phyloP scores from a whole-genome alignment of 768 basidiomycete species.

The Podaxis sp. region DNA sequence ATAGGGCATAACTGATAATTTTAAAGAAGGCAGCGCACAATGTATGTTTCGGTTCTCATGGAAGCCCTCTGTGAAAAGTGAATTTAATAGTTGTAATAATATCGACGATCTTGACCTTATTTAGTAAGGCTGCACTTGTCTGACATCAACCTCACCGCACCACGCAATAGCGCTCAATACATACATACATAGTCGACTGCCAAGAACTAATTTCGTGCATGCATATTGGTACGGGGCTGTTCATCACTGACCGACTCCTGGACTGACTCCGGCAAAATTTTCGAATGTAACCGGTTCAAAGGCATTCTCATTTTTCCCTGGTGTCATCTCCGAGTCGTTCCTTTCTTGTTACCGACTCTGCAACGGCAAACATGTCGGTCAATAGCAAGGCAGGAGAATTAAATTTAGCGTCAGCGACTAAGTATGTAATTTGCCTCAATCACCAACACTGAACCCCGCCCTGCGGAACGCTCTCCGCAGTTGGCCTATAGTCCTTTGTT shows the following conservation, averaged over 20 bases:
- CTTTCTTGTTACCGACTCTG: neutral
- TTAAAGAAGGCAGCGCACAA: neutral
- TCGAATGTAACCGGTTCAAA: neutral
- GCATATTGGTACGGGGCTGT: neutral
- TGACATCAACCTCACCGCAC: neutral
- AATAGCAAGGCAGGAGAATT: neutral
- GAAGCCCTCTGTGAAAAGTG: neutral
- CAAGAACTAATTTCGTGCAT: neutral
- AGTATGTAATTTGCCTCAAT: constrained; percentile 1
- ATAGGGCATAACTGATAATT: neutral
- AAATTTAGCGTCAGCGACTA: constrained; percentile 3
- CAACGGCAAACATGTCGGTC: neutral
- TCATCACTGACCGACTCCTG: neutral
- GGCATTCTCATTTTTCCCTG: neutral
- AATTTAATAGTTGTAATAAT: neutral
- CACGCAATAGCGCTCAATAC: neutral
- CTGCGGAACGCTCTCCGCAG: constrained; percentile 61
- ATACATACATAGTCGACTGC: neutral
- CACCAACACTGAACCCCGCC: constrained; percentile 40
- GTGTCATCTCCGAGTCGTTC: neutral
- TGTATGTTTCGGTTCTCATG: neutral
- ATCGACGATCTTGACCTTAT: constrained; percentile 12
- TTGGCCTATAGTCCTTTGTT: constrained; percentile 84
- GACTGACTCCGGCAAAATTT: neutral
- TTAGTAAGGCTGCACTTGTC: neutral